Conservation (phyloP, 306 rosid genomes). For the Pueraria montana region DNA sequence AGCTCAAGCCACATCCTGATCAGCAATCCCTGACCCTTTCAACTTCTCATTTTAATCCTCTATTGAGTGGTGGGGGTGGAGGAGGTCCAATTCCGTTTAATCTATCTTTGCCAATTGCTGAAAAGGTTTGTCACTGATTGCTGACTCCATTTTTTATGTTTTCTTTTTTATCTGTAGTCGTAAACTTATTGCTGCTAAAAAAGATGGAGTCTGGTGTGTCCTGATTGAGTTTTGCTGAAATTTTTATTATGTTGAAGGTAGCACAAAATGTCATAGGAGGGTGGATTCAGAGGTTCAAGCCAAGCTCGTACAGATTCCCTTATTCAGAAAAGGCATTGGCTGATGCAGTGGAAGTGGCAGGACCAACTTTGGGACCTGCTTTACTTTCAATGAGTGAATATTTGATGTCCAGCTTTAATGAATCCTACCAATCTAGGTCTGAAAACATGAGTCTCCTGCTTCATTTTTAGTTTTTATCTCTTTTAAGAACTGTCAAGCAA, state of each 20-base stretch:
- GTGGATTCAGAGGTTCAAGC: constrained; percentile 76
- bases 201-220: constrained; percentile 34
- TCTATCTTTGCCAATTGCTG: constrained; percentile 77
- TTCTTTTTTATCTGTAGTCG: constrained; percentile 3
- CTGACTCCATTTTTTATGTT: constrained; percentile 40
- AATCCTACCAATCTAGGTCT: constrained; percentile 96
- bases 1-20: constrained; percentile 99
- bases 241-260: constrained; percentile 66
- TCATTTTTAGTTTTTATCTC: constrained; percentile 21
- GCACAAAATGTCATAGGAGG: constrained; percentile 78
- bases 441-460: constrained; percentile 44
- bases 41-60: constrained; percentile 89
- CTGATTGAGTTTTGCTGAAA: constrained; percentile 42
- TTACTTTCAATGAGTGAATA: constrained; percentile 91
- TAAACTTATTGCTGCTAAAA: constrained; percentile 24
- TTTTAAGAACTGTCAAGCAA: constrained; percentile 28
- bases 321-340: constrained; percentile 74
- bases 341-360: constrained; percentile 91
- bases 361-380: constrained; percentile 86
- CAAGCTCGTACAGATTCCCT: constrained; percentile 78
- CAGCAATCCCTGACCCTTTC: constrained; percentile 81
- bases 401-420: constrained; percentile 97
- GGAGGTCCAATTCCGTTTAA: constrained; percentile 97
- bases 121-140: constrained; percentile 72
- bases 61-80: constrained; percentile 90